A percentile compares a stretch with the other conserved stretches of the same genome.
Conservation (phyloP, 1,139 yeast species). For the Lodderomyces margitis region DNA sequence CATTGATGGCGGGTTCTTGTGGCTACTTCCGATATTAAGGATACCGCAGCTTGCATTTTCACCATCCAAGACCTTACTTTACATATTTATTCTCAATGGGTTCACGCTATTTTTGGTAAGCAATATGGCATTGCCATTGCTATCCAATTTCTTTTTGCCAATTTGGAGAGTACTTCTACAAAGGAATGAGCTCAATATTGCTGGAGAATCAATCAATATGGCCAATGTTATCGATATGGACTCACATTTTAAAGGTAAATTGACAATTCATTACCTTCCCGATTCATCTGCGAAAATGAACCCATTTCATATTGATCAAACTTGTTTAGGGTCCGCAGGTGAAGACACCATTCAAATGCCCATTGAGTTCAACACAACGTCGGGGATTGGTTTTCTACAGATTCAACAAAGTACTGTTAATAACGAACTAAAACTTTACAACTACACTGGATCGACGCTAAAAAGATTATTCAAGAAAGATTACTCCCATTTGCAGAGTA, state of each 20-base stretch:
- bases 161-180: slow-evolving; percentile 48
- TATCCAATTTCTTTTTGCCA: slow-evolving; percentile 34
- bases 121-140: slow-evolving; percentile 34
- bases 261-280: slow-evolving; percentile 84
- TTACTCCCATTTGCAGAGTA: slow-evolving; percentile 32
- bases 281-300: slow-evolving; percentile 86
- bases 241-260: slow-evolving; percentile 78
- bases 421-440: slow-evolving; percentile 45
- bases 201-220: slow-evolving; percentile 52
- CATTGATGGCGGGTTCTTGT: slow-evolving; percentile 68
- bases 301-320: slow-evolving; percentile 60
- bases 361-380: slow-evolving; percentile 76
- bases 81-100: slow-evolving; percentile 34
- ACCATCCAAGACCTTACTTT: slow-evolving; percentile 51
- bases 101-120: slow-evolving; percentile 45
- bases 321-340: slow-evolving; percentile 51
- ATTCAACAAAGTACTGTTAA: slow-evolving; percentile 60
- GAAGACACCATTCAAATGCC: slow-evolving; percentile 50
- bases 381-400: slow-evolving; percentile 67
- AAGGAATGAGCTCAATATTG: slow-evolving; percentile 63
- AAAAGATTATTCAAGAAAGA: slow-evolving; percentile 42
- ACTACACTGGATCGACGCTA: slow-evolving; percentile 59
- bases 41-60: slow-evolving; percentile 69
- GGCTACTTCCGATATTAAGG: slow-evolving; percentile 68
- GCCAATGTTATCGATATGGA: slow-evolving; percentile 56